Percentiles rank a stretch among this genome's conserved stretches.
Conservation (phyloP, 495 filamentous ascomycete species). For the Penicillium simplicissimum region DNA sequence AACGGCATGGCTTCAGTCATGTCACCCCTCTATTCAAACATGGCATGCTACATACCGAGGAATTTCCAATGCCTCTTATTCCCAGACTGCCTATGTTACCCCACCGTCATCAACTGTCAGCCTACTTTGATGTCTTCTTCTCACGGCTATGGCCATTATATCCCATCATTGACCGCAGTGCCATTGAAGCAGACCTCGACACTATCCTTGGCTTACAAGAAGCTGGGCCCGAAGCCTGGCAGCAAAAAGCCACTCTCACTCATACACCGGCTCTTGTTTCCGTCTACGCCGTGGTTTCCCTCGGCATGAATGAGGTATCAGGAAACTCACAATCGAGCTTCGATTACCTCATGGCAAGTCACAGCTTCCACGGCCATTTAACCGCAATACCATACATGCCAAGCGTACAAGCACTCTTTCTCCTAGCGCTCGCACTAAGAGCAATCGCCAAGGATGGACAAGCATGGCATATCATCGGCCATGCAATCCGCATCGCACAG, state of each 20-base stretch:
- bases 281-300: not conserved
- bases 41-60: constrained; percentile 13
- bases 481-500: not conserved
- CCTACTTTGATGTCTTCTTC: not conserved
- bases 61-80: constrained; percentile 10
- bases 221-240: not conserved
- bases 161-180: not conserved
- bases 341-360: not conserved
- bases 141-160: not conserved
- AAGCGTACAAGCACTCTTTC: not conserved
- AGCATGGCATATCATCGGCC: not conserved
- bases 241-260: not conserved
- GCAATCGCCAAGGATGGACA: not conserved
- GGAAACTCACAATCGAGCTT: not conserved
- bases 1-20: constrained; percentile 6
- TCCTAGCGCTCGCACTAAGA: not conserved
- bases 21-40: constrained; percentile 1
- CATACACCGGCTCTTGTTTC: not conserved
- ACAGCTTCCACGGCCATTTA: not conserved
- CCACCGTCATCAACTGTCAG: not conserved
- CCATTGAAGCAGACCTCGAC: not conserved
- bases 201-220: not conserved
- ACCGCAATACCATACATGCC: not conserved
- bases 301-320: not conserved
- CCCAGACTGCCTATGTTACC: not conserved